These are phyloP conservation scores for Rhodotorula sp. DNA, from an alignment of 1,284 basidiomycete genomes.

Conservation along the genomic window DNA sequence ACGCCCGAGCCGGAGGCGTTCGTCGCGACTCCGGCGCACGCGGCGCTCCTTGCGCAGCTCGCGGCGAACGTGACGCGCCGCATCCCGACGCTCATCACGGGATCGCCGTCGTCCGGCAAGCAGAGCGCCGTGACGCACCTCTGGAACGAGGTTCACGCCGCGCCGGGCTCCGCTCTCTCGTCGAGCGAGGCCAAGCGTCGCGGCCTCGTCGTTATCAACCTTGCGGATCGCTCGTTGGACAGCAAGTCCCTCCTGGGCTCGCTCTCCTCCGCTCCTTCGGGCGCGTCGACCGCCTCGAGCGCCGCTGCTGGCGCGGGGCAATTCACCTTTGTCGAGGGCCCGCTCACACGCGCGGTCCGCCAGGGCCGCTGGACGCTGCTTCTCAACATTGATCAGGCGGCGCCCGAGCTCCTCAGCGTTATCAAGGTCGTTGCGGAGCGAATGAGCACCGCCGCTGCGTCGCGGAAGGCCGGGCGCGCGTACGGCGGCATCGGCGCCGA, in stretches of 20 bases:
- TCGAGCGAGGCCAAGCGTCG: constrained; percentile 35
- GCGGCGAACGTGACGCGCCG: constrained; percentile 68
- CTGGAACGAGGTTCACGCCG: constrained; percentile 60
- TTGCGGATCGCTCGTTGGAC: constrained; percentile 92
- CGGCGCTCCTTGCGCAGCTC: constrained; percentile 63
- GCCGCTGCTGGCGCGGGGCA: constrained; percentile 63
- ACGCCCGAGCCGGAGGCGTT: constrained; percentile 52
- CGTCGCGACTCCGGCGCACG: constrained; percentile 68
- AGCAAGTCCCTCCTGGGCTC: constrained; percentile 91
- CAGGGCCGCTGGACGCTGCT: constrained; percentile 93
- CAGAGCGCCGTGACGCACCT: constrained; percentile 78
- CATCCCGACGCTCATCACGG: constrained; percentile 80
- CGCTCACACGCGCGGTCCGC: constrained; percentile 84
- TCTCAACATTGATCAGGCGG: constrained; percentile 88
- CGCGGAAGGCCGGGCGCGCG: constrained; percentile 55
- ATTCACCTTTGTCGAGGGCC: constrained; percentile 96
- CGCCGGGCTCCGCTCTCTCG: constrained; percentile 57
- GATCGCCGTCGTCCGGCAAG: constrained; percentile 88
- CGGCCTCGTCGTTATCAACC: constrained; percentile 74
- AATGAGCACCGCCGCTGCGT: constrained; percentile 21
- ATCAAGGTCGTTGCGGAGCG: constrained; percentile 67
- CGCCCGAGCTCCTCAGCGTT: constrained; percentile 79
- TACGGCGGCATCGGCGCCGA: constrained; percentile 65
- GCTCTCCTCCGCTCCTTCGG: constrained; percentile 82
- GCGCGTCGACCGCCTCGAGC: constrained; percentile 42